A percentile compares a stretch with the other conserved stretches of the same genome.
Conservation (phyloP, 768 basidiomycete species). For the Tricholomella constricta region DNA sequence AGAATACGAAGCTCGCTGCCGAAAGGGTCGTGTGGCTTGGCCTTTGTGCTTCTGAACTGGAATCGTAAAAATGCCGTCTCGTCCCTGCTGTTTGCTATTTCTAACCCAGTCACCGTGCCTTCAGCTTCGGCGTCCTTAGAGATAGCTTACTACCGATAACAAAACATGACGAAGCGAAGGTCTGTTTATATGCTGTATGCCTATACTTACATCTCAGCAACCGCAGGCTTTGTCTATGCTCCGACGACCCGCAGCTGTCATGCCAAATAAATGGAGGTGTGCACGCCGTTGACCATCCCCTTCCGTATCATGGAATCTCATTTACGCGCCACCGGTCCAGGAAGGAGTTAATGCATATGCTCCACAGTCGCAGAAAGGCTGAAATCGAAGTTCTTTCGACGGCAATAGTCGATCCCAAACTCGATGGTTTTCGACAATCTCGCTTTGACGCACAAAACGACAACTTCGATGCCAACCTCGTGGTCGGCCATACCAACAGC, state of each 20-base stretch:
- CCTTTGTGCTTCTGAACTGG: slow-evolving; percentile 67
- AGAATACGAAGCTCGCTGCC: slow-evolving; percentile 68
- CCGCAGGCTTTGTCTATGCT: slow-evolving; percentile 67
- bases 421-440: background rate
- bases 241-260: slow-evolving; percentile 31
- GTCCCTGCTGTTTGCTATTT: background rate
- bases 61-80: slow-evolving; percentile 44
- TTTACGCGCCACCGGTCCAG: slow-evolving; percentile 38
- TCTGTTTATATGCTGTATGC: slow-evolving; percentile 21
- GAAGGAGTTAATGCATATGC: slow-evolving; percentile 78
- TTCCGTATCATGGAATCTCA: background rate
- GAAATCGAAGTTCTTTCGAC: slow-evolving; percentile 78
- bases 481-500: background rate
- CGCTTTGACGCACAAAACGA: background rate
- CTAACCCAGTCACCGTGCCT: background rate
- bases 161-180: slow-evolving; percentile 76
- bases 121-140: slow-evolving; percentile 59
- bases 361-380: slow-evolving; percentile 84
- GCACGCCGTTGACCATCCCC: slow-evolving; percentile 11
- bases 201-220: background rate
- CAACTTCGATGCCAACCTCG: background rate
- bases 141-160: slow-evolving; percentile 71
- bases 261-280: slow-evolving; percentile 73
- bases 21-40: slow-evolving; percentile 80
- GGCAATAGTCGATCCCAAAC: slow-evolving; percentile 6